Evolutionary conservation across 139 green algal genomes (phyloP).

Genomic region (Micractinium sp.): DNA sequence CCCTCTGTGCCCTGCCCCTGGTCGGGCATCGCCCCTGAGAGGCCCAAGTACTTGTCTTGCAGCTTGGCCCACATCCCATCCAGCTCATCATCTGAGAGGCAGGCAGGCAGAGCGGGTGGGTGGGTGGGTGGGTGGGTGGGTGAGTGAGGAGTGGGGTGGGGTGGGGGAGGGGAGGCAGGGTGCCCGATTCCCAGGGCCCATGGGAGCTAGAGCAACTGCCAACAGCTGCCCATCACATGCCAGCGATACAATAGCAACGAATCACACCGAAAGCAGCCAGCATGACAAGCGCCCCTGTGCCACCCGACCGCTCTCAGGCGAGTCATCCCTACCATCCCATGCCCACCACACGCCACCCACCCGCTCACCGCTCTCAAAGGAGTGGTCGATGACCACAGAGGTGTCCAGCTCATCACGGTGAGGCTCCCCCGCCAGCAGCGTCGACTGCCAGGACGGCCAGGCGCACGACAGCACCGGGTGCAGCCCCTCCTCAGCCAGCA

Average conservation of each 20-base stretch:
- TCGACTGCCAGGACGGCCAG: constrained; percentile 44
- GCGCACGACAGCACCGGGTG: constrained; percentile 13
- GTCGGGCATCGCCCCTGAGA: background rate
- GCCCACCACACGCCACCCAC: background rate
- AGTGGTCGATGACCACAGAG: constrained; percentile 32
- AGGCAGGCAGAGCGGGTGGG: background rate
- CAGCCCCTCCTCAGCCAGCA: constrained; percentile 33
- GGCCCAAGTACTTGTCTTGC: constrained; percentile 29
- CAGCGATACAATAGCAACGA: no score
- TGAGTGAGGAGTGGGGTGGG: background rate
- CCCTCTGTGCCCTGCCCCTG: background rate
- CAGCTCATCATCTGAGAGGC: constrained; percentile 20
- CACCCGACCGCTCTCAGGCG: no score
- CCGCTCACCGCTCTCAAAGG: constrained; percentile 1
- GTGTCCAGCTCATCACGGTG: constrained; percentile 8
- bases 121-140: background rate
- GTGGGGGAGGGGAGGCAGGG: background rate
- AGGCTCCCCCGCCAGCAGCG: background rate
- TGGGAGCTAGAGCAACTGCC: no score
- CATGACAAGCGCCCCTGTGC: no score
- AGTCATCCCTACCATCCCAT: background rate
- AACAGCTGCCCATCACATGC: no score
- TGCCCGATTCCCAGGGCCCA: no score
- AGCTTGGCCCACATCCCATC: constrained; percentile 37
- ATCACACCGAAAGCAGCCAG: no score